These are phyloP conservation scores for Paecilomyces variotii DNA, from an alignment of 2,329 filamentous ascomycete species.

Conservation along the genomic window DNA sequence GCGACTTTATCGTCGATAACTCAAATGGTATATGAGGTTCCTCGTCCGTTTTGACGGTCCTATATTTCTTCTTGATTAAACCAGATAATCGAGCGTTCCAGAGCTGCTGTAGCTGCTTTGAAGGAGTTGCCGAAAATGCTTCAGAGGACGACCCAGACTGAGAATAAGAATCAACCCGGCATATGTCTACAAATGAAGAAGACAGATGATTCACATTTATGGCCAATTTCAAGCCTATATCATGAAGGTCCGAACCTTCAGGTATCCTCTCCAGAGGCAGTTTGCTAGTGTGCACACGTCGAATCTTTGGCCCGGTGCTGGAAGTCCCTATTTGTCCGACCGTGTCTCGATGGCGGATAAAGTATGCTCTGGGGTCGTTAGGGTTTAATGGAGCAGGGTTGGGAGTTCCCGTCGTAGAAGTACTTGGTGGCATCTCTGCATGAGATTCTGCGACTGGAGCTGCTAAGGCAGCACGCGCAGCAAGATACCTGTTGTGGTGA, in stretches of 20 bases:
- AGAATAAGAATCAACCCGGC: slow-evolving; percentile 15
- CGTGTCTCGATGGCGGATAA: slow-evolving; percentile 16
- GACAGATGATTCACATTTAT: slow-evolving; percentile 4
- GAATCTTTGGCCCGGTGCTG: slow-evolving; percentile 3
- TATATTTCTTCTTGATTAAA: slow-evolving; percentile 13
- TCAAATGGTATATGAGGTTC: slow-evolving; percentile 9
- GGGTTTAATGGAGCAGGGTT: slow-evolving; percentile 7
- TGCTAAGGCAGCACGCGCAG: slow-evolving; percentile 18
- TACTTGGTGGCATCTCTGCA: not conserved
- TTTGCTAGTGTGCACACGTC: slow-evolving; percentile 13
- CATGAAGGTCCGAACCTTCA: slow-evolving; percentile 14
- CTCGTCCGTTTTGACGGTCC: slow-evolving; percentile 3
- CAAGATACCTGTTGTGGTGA: slow-evolving; percentile 24
- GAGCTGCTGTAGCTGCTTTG: slow-evolving; percentile 1
- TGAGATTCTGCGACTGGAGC: not conserved
- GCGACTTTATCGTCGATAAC: slow-evolving; percentile 2
- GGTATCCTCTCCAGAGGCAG: slow-evolving; percentile 24
- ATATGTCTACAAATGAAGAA: slow-evolving; percentile 1
- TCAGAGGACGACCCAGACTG: slow-evolving; percentile 4
- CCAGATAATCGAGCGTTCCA: slow-evolving; percentile 13
- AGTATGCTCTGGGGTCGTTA: slow-evolving; percentile 23
- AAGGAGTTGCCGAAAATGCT: slow-evolving; percentile 6
- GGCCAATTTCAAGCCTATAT: slow-evolving; percentile 9
- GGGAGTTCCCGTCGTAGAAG: not conserved
- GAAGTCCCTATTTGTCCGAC: not conserved